phyloP scores from a whole-genome alignment of 1,284 basidiomycete genomes.

The Pterula multifida region DNA sequence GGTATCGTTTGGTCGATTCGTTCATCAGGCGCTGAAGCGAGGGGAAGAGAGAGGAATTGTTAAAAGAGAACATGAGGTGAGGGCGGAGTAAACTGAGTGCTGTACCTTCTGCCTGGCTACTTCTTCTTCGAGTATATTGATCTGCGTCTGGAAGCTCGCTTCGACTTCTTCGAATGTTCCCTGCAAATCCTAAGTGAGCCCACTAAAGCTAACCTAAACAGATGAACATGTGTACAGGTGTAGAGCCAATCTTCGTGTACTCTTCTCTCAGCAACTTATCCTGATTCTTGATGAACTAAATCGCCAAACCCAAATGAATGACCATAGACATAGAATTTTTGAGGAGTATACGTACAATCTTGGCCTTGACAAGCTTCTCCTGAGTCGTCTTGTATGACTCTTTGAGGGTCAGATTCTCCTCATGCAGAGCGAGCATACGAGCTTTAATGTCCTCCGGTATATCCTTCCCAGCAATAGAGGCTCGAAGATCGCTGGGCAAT shows the following conservation, averaged over 20 bases:
- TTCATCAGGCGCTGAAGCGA: slow-evolving; percentile 33
- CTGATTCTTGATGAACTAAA: slow-evolving; percentile 86
- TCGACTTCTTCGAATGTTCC: slow-evolving; percentile 63
- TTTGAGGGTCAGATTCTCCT: slow-evolving; percentile 61
- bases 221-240: not conserved
- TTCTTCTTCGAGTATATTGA: slow-evolving; percentile 63
- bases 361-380: slow-evolving; percentile 77
- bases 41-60: no score
- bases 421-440: slow-evolving; percentile 65
- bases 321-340: slow-evolving; percentile 5
- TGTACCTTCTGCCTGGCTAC: slow-evolving; percentile 47
- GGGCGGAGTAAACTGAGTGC: not conserved
- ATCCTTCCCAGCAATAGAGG: slow-evolving; percentile 61
- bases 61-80: slow-evolving; percentile 4
- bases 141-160: slow-evolving; percentile 54
- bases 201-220: no score
- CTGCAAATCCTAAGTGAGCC: no score
- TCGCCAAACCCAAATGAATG: slow-evolving; percentile 4
- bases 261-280: slow-evolving; percentile 81
- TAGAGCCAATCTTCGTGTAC: slow-evolving; percentile 34
- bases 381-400: slow-evolving; percentile 61
- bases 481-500: slow-evolving; percentile 52
- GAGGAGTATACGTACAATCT: slow-evolving; percentile 40
- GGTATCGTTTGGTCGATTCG: slow-evolving; percentile 52
- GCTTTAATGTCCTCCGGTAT: slow-evolving; percentile 73